Conservation (phyloP, 257 asterid species). For the Jasminum sambac region DNA sequence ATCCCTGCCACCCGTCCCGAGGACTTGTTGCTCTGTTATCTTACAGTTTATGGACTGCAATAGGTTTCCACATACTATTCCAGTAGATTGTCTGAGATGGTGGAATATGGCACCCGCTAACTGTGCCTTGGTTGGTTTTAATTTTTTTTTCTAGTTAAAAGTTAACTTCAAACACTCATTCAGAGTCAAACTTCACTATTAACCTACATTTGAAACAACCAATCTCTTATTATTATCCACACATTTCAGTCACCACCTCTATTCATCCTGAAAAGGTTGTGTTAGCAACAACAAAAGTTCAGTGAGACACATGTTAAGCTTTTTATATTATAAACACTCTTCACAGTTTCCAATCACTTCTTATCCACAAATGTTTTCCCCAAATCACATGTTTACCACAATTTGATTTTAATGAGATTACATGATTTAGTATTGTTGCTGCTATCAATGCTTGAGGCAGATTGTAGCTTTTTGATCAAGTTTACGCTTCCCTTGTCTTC, state of each 20-base stretch:
- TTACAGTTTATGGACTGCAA: background rate
- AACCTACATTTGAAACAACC: no score
- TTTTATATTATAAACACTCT: no score
- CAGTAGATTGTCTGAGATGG: background rate
- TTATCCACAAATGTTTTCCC: no score
- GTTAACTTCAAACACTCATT: no score
- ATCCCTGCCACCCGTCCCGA: background rate
- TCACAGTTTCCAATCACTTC: no score
- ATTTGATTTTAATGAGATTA: background rate
- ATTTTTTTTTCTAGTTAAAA: no score
- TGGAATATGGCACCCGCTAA: background rate
- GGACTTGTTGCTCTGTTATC: background rate
- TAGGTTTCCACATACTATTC: background rate
- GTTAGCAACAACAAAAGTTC: no score
- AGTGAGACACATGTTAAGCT: no score
- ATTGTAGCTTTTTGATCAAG: background rate
- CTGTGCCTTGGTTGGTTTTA: background rate
- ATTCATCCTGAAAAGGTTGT: no score
- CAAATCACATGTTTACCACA: background rate
- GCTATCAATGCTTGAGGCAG: background rate
- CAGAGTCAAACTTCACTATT: no score
- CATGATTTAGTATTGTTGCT: background rate
- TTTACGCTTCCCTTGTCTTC: conserved; percentile 10
- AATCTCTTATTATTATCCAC: no score
- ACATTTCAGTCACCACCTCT: no score